These are phyloP conservation scores for Aeschynomene evenia DNA, from an alignment of 306 rosid genomes.

Conservation along the genomic window DNA sequence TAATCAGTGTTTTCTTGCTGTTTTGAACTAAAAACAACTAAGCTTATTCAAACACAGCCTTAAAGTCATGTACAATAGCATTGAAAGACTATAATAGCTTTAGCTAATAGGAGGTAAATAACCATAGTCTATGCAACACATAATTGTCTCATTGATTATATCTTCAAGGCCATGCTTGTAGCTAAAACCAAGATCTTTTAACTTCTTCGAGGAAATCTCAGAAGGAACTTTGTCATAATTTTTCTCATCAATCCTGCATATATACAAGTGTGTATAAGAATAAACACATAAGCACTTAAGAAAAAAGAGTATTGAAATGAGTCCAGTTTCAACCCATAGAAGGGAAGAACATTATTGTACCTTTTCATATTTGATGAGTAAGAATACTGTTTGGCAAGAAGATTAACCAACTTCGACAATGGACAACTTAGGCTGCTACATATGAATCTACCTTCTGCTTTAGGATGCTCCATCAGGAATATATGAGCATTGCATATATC, in stretches of 20 bases:
- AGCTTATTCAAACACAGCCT: no score
- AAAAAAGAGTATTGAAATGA: neutral
- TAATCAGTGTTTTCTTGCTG: no score
- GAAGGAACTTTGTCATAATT: slow-evolving; percentile 36
- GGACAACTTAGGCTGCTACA: slow-evolving; percentile 55
- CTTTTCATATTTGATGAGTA: slow-evolving; percentile 35
- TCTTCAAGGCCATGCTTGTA: slow-evolving; percentile 66
- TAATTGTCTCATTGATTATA: slow-evolving; percentile 49
- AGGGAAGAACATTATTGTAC: slow-evolving; percentile 29
- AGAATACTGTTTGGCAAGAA: slow-evolving; percentile 49
- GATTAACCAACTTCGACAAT: slow-evolving; percentile 43
- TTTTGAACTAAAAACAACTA: no score
- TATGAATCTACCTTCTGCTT: slow-evolving; percentile 64
- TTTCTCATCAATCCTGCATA: slow-evolving; percentile 41
- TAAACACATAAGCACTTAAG: slow-evolving; percentile 1
- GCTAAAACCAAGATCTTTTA: slow-evolving; percentile 63
- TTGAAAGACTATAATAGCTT: neutral
- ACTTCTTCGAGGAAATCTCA: slow-evolving; percentile 68
- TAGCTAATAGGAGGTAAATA: slow-evolving; percentile 43
- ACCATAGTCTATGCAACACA: slow-evolving; percentile 47
- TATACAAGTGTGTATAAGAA: neutral
- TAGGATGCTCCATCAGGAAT: slow-evolving; percentile 68
- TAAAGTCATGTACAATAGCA: neutral
- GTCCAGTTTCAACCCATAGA: neutral
- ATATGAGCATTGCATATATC: slow-evolving; percentile 81